Evolutionary conservation across 2,329 filamentous ascomycete species (phyloP).

Genomic region (Penicillium crustosum): DNA sequence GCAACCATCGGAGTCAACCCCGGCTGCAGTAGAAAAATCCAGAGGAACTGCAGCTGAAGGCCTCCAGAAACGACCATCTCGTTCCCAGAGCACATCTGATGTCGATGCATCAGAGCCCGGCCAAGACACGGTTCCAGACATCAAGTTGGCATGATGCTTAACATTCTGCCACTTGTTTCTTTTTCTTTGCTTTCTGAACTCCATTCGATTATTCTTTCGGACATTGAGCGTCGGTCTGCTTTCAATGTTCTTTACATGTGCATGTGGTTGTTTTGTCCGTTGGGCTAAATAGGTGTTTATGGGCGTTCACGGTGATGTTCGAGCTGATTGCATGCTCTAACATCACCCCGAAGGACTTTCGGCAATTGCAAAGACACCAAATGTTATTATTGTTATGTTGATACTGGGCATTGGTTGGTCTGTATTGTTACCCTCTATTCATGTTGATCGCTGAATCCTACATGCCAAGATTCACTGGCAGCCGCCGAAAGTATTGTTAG

Average conservation of each 20-base stretch:
- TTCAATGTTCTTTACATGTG: neutral
- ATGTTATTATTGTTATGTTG: neutral
- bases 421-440: neutral
- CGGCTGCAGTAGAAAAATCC: conserved; percentile 47
- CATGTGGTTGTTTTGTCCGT: neutral
- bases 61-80: too few species aligned
- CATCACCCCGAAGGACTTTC: neutral
- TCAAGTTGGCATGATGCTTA: neutral
- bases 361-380: neutral
- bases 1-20: neutral
- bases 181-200: neutral
- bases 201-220: neutral
- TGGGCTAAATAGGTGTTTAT: neutral
- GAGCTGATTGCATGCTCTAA: neutral
- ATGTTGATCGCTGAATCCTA: neutral
- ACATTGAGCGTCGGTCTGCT: neutral
- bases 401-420: neutral
- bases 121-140: neutral
- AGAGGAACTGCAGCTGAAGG: neutral
- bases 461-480: neutral
- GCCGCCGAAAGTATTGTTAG: neutral
- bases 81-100: neutral
- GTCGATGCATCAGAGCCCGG: neutral
- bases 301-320: neutral
- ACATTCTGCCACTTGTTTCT: neutral